Conservation (phyloP, 345 rosid genomes). For the Nephelium lappaceum region DNA sequence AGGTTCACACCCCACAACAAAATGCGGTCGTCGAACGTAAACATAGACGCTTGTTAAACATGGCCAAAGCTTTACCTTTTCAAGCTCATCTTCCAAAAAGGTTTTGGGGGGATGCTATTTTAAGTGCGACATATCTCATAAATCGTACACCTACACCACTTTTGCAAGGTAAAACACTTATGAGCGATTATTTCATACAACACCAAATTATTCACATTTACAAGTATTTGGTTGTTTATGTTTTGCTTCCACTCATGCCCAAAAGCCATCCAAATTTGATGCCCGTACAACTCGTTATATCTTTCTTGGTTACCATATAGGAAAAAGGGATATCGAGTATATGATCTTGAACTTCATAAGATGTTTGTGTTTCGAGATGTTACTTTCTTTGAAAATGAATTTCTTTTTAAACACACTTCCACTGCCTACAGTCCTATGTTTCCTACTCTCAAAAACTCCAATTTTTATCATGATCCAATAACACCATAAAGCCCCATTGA, state of each 20-base stretch:
- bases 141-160: not conserved
- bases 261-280: constrained; percentile 3
- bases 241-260: constrained; percentile 8
- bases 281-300: not conserved
- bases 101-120: not conserved
- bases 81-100: not conserved
- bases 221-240: constrained; percentile 5
- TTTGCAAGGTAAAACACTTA: constrained; percentile 1
- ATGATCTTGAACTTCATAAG: too few relatives aligned
- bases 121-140: not conserved
- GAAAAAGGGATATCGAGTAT: constrained; percentile 11
- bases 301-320: constrained; percentile 13
- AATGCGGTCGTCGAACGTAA: not conserved
- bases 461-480: too few relatives aligned
- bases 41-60: not conserved
- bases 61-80: not conserved
- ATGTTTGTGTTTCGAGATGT: not conserved
- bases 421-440: too few relatives aligned
- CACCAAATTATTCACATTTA: not conserved
- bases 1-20: not conserved
- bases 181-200: not conserved
- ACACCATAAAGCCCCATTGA: too few relatives aligned
- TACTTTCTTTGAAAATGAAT: not conserved
- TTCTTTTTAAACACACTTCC: not conserved
- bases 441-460: too few relatives aligned